These are phyloP conservation scores for Neopestalotiopsis clavispora DNA, from an alignment of 2,329 filamentous ascomycete genomes.

Conservation along the genomic window DNA sequence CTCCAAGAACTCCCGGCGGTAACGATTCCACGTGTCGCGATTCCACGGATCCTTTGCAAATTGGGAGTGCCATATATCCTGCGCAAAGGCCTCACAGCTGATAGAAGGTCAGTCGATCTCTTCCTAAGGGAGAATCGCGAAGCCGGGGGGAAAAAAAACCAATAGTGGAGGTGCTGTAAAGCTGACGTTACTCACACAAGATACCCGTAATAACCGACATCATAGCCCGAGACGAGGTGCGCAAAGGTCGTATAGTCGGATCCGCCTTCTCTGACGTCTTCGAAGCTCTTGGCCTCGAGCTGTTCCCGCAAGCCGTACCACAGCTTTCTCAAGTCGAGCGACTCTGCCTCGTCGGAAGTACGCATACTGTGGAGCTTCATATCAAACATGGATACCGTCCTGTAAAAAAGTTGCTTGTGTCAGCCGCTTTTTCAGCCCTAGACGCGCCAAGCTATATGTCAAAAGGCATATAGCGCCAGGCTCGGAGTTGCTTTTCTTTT, in stretches of 20 bases:
- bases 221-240: background rate
- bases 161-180: too few relatives aligned
- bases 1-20: background rate
- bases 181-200: background rate
- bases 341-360: background rate
- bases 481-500: too few relatives aligned
- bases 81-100: background rate
- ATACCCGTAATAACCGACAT: conserved; percentile 4
- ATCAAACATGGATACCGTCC: background rate
- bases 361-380: background rate
- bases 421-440: background rate
- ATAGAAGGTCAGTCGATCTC: background rate
- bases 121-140: too few relatives aligned
- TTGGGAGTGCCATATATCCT: background rate
- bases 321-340: background rate
- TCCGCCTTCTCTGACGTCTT: background rate
- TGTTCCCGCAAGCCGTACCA: background rate
- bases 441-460: background rate
- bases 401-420: background rate
- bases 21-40: background rate
- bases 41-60: background rate
- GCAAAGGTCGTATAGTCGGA: background rate
- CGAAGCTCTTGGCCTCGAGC: background rate
- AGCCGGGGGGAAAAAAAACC: too few relatives aligned
- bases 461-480: too few relatives aligned